Evolutionary conservation across 805 yeast genomes (phyloP), one percentile per base, ranked within the genome.

Genomic region (Naumovozyma baii): DNA sequence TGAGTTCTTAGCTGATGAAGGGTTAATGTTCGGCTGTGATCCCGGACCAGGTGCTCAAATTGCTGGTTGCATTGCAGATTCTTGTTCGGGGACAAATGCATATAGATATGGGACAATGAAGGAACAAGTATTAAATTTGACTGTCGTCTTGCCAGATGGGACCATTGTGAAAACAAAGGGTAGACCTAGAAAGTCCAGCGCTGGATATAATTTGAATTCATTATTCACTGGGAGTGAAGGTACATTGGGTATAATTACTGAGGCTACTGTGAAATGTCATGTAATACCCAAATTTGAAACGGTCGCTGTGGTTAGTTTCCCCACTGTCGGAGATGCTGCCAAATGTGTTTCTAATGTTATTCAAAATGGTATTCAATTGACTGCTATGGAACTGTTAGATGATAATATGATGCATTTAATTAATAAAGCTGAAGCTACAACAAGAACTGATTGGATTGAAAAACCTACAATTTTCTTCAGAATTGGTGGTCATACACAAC

Each of bases 61-160:
- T 41, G 83, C 85, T 31, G 94, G 94, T 3, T 80, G 81, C 76
- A 74, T 78, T 34, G 81, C 80, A 7, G 81, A 84, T 18, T 78
- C 81, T 25, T 82, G 90, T 43, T 80, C 88, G 0, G 94, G 94
- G 5, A 80, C 90, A 2, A 79, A 82, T 49, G 88, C 90, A 18
- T 76, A 78, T 18, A 61, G 84, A 37, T 83, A 81, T 49, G 94
- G 94, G 16, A 83, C 90, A 14, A 80, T 83, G 78, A 75, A 78
- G 54, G 87, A 83, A 55, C 78, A 81, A 55, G 76, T 80, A 1
- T 57, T 82, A 18, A 73, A 73, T 41, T 55, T 82, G 42, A 83
- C 85, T 1, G 83, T 83, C 17, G 92, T 83, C 5, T 60, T 83
- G 34, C 83, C 92, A 12, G 94, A 83, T 59, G 94, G 94, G 2